Base-by-base conservation (phyloP, 2,329 filamentous ascomycete species). In the Gremmenia infestans region DNA sequence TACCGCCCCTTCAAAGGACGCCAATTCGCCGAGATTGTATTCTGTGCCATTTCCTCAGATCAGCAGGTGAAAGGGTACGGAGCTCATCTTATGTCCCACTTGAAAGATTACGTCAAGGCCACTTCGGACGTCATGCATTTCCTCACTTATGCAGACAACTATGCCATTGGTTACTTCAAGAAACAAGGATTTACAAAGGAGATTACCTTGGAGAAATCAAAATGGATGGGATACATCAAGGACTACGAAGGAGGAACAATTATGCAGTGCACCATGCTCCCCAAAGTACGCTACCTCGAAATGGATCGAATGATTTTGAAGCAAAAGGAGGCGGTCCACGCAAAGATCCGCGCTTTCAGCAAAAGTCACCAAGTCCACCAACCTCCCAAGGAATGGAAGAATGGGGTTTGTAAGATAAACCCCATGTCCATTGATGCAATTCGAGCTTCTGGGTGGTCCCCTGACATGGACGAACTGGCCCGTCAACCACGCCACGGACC, bases 141-240 rank as follows among this genome's bases (percentile, higher is more conserved):
- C 72, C 80, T 99, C 2, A 99, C 94, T 1, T 99, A 99, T 68
- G 94, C 94, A 62, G 94, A 99, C 72, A 99, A 99, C 72, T 97
- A 97, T 69, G 94, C 94, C 40, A 99, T 96, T 63, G 94, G 94
- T 11, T 99, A 97, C 72, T 99, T 99, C 74, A 96, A 97, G 73
- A 99, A 99, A 71, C 94, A 99, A 71, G 94, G 94, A 0, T 99
- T 99, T 69, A 97, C 94, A 1, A 99, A 99, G 71, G 93, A 99
- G 67, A 97, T 99, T 61, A 96, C 92, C 0, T 82, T 99, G 0
- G 89, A 94, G 57, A 88, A 86, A 67, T 85, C 87, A 2, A 86
- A 91, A 3, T 99, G 94, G 94, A 97, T 97, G 94, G 94, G 94
- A 2, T 99, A 97, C 68, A 99, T 99, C 77, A 99, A 99, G 71